phyloP scores from a whole-genome alignment of 108 stramenopile species.

The Stephanodiscus minutulus region DNA sequence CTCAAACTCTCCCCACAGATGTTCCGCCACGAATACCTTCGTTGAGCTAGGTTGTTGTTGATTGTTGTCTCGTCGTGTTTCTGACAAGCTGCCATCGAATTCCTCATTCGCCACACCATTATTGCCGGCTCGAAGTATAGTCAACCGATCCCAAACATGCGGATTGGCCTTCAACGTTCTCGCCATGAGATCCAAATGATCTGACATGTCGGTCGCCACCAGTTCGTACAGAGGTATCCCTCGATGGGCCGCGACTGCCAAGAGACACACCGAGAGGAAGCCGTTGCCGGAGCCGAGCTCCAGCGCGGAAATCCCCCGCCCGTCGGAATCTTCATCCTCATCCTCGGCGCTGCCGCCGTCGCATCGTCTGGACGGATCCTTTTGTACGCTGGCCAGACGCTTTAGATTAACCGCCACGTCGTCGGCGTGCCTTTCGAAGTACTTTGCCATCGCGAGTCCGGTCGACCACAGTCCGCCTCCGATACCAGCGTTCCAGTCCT shows the following conservation, averaged over 20 bases:
- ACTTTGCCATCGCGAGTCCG: slow-evolving; percentile 71
- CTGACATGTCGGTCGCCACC: slow-evolving; percentile 71
- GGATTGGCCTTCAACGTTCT: slow-evolving; percentile 56
- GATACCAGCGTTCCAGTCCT: slow-evolving; percentile 79
- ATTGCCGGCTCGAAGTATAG: slow-evolving; percentile 3
- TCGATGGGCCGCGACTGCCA: slow-evolving; percentile 31
- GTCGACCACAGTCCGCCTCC: slow-evolving; percentile 87
- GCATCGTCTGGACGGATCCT: slow-evolving; percentile 2
- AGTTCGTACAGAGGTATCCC: slow-evolving; percentile 25
- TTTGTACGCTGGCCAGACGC: slow-evolving; percentile 14
- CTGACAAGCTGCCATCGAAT: background rate
- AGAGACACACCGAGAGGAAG: slow-evolving; percentile 69
- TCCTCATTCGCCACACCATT: background rate
- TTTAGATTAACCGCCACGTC: slow-evolving; percentile 19
- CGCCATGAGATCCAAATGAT: slow-evolving; percentile 69
- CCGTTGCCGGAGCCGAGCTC: slow-evolving; percentile 88
- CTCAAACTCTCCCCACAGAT: slow-evolving; percentile 56
- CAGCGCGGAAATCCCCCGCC: slow-evolving; percentile 45
- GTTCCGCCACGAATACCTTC: slow-evolving; percentile 38
- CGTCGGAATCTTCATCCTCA: slow-evolving; percentile 21
- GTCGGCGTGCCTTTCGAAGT: slow-evolving; percentile 45
- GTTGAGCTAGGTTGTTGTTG: background rate
- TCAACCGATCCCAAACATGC: slow-evolving; percentile 42
- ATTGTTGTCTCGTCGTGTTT: slow-evolving; percentile 1
- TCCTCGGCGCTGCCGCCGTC: slow-evolving; percentile 28